Percentiles rank a stretch among this genome's conserved stretches.
Evolutionary conservation across 768 basidiomycete genomes (phyloP).

Genomic region (Boletus reticuloceps): DNA sequence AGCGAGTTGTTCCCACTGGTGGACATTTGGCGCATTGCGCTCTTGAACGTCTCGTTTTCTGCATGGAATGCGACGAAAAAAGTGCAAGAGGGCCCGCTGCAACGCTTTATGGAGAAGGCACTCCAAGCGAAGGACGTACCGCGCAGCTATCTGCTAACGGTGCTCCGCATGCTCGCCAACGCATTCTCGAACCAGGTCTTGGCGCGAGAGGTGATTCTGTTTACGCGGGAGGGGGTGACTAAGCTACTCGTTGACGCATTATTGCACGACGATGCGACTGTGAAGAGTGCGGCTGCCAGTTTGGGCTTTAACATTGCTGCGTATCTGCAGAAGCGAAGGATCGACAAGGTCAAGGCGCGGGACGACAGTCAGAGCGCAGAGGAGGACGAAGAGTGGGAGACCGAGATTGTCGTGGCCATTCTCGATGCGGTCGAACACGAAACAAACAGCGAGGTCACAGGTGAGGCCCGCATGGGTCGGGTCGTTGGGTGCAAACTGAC

Average conservation of each 20-base stretch:
- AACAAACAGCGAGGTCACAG: conserved; percentile 72
- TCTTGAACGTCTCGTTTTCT: conserved; percentile 61
- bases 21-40: conserved; percentile 79
- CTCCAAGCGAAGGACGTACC: conserved; percentile 28
- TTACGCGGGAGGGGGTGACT: conserved; percentile 40
- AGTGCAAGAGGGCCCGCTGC: conserved; percentile 40
- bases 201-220: conserved; percentile 39
- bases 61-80: conserved; percentile 43
- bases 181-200: conserved; percentile 48
- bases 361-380: conserved; percentile 37
- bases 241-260: conserved; percentile 62
- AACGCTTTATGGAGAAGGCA: conserved; percentile 46
- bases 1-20: conserved; percentile 73
- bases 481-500: not conserved
- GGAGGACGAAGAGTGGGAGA: conserved; percentile 80
- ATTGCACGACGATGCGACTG: conserved; percentile 61
- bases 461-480: conserved; percentile 43
- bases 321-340: conserved; percentile 59
- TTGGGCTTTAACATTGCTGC: conserved; percentile 75
- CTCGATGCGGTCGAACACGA: conserved; percentile 76
- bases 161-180: conserved; percentile 69
- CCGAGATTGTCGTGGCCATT: conserved; percentile 81
- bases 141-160: conserved; percentile 62
- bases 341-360: conserved; percentile 39
- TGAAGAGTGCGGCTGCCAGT: conserved; percentile 80